Conservation (phyloP, 345 rosid genomes). For the Firmiana major region DNA sequence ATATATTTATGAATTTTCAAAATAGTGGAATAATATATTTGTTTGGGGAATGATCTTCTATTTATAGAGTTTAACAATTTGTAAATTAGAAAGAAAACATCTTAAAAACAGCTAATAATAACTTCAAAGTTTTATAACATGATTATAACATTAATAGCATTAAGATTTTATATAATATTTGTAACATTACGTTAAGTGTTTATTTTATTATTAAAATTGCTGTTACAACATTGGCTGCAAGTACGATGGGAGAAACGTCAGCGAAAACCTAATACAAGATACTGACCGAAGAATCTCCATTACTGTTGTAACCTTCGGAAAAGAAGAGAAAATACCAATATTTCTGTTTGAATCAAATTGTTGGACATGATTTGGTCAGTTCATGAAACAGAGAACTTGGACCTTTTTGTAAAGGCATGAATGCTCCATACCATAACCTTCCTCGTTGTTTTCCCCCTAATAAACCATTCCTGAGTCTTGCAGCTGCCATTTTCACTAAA, state of each 20-base stretch:
- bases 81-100: too few relatives aligned
- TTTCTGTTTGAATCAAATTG: slow-evolving; percentile 37
- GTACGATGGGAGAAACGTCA: slow-evolving; percentile 40
- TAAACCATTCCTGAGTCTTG: slow-evolving; percentile 14
- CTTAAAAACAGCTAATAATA: too few relatives aligned
- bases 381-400: slow-evolving; percentile 55
- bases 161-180: too few relatives aligned
- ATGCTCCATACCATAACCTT: slow-evolving; percentile 60
- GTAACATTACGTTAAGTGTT: too few relatives aligned
- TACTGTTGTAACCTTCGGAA: slow-evolving; percentile 36
- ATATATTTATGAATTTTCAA: too few relatives aligned
- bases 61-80: too few relatives aligned
- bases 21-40: too few relatives aligned
- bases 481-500: slow-evolving; percentile 13
- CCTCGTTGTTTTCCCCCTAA: slow-evolving; percentile 14
- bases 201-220: too few relatives aligned
- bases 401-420: slow-evolving; percentile 50
- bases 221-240: slow-evolving; percentile 42
- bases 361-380: slow-evolving; percentile 43
- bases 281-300: slow-evolving; percentile 66
- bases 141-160: too few relatives aligned
- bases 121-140: too few relatives aligned
- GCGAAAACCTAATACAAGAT: slow-evolving; percentile 34
- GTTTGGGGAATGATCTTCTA: too few relatives aligned
- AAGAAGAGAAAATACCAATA: slow-evolving; percentile 24